Percentiles rank a stretch among this genome's conserved stretches.
Conservation (phyloP, 176 grass and related monocot species). For the Areca catechu region DNA sequence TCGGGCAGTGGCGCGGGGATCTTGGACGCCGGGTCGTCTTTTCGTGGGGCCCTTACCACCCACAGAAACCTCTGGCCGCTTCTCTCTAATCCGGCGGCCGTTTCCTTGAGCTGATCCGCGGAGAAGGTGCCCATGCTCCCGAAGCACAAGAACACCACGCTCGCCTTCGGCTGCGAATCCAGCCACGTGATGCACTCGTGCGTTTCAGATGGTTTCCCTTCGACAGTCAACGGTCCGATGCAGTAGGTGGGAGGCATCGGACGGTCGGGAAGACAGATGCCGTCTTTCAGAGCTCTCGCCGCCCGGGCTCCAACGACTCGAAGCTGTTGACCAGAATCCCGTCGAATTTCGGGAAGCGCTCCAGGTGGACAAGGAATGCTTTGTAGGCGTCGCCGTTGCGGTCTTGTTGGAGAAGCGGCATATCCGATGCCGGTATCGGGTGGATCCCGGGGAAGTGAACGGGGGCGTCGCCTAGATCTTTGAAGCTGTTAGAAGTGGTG, state of each 20-base stretch:
- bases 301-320: slow-evolving; percentile 2
- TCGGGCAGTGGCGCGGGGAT: too few species aligned
- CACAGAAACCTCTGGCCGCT: slow-evolving; percentile 14
- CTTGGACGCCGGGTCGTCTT: background rate
- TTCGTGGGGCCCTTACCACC: background rate
- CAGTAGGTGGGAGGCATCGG: slow-evolving; percentile 7
- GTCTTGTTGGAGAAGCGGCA: background rate
- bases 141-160: slow-evolving; percentile 16
- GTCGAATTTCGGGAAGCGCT: background rate
- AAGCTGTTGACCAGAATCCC: slow-evolving; percentile 23
- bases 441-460: slow-evolving; percentile 2
- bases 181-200: slow-evolving; percentile 17
- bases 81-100: slow-evolving; percentile 6
- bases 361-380: background rate
- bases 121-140: slow-evolving; percentile 12
- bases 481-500: background rate
- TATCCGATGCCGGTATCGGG: slow-evolving; percentile 5
- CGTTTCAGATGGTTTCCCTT: background rate
- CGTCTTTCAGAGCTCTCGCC: background rate
- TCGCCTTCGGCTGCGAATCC: background rate
- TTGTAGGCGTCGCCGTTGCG: background rate
- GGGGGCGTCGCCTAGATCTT: background rate
- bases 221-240: slow-evolving; percentile 17
- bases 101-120: slow-evolving; percentile 10
- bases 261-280: background rate